Percentiles rank a stretch among this genome's conserved stretches.
Evolutionary conservation across 495 filamentous ascomycete species (phyloP).

Genomic region (Lasiosphaeria ovina): DNA sequence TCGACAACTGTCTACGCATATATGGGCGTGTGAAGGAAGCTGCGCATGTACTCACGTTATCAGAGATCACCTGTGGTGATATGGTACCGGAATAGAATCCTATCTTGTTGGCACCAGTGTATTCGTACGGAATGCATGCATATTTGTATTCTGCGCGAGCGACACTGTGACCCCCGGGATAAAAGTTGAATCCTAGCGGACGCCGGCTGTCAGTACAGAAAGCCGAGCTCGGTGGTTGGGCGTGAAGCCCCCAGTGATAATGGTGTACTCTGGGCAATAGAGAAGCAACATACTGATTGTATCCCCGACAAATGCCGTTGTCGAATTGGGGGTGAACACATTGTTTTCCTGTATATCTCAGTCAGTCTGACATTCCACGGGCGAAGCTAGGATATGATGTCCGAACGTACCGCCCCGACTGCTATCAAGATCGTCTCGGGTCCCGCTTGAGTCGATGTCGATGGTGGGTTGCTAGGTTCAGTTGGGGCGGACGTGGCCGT

Average conservation of each 20-base stretch:
- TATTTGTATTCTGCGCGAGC: conserved; percentile 51
- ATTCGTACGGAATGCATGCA: conserved; percentile 61
- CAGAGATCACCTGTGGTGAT: conserved; percentile 34
- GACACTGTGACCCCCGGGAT: conserved; percentile 58
- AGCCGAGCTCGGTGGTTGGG: too few species aligned
- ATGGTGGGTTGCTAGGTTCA: neutral
- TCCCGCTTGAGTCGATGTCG: conserved; percentile 15
- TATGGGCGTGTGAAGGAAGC: too few species aligned
- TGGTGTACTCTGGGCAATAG: too few species aligned
- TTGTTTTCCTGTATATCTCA: conserved; percentile 27
- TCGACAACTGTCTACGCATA: too few species aligned
- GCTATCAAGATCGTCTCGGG: conserved; percentile 26
- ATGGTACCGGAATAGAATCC: conserved; percentile 51
- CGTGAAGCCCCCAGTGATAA: too few species aligned
- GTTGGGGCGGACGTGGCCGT: neutral
- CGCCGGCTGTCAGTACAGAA: too few species aligned
- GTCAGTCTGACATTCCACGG: conserved; percentile 3
- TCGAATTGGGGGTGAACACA: conserved; percentile 33
- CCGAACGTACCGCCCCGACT: conserved; percentile 33
- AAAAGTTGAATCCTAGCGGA: conserved; percentile 53
- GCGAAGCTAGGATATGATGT: neutral
- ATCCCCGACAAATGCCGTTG: conserved; percentile 38
- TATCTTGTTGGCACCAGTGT: conserved; percentile 33
- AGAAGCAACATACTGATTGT: conserved; percentile 31
- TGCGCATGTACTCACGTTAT: conserved; percentile 29